Base-by-base conservation (phyloP, 192 early-diverging fungal genomes). In the Coemansia sp. region DNA sequence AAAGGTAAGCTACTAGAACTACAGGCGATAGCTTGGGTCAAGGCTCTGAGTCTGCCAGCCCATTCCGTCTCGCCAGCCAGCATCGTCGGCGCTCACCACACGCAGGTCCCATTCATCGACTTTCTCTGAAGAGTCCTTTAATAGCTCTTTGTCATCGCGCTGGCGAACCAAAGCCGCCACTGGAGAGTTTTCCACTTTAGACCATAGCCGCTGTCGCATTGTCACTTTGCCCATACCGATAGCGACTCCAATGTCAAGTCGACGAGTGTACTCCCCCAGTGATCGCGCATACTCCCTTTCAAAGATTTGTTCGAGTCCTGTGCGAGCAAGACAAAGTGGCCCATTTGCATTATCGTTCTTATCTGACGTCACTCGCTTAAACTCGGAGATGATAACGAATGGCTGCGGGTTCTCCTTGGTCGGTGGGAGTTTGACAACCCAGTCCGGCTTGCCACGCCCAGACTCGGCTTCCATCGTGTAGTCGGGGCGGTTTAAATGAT, bases 31-130 rank as follows among this genome's bases (percentile, higher is more conserved):
- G 29, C 12, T 16, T 5, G 55, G 13, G 10, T 58, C 29, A 34
- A 58, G 55, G 9, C 55, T 31, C 29, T 58, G 55, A 58, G 55
- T 58, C 29, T 58, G 9, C 55, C 55, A 58, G 15, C 55, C 55
- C 55, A 58, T 7, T 2, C 29, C 27, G 31, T 58, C 55, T 9
- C 12, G 53, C 53, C 55, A 58, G 55, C 55, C 55, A 58, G 55
- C 55, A 33, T 58, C 55, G 10, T 58, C 29, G 15, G 55, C 29
- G n/a, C 4, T 34, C 29, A 58, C 55, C 29, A 58, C 29, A 13
- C 55, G 55, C 24, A 31, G 9, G 53, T 55, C 53, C 53, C 53
- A 55, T 20, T 29, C 53, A 0, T 31, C 29, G 53, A 31, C 53
- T 55, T 1, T 55, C 29, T 55, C 53, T 11, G 22, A 11, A 12